Conservation (phyloP, 768 basidiomycete species). For the Hirschioporus abietinus region DNA sequence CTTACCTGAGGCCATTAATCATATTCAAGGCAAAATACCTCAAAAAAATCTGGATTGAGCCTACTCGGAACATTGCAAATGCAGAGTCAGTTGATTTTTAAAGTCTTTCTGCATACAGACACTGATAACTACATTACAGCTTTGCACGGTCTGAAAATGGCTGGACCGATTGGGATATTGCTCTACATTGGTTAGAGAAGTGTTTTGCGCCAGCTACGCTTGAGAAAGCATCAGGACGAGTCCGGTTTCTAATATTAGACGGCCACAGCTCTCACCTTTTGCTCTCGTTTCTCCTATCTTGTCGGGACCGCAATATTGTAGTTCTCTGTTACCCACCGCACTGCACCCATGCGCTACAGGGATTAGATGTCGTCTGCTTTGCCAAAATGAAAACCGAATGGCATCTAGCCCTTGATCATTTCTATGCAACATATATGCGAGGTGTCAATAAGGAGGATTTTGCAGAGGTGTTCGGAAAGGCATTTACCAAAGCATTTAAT, state of each 20-base stretch:
- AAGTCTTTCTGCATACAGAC: no score
- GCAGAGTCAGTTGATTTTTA: no score
- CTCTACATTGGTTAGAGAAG: constrained; percentile 22
- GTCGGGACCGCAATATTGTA: constrained; percentile 29
- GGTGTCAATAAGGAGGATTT: constrained; percentile 27
- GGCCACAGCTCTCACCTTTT: constrained; percentile 38
- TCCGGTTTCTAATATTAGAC: constrained; percentile 32
- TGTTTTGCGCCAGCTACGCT: constrained; percentile 29
- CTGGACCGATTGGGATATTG: constrained; percentile 26
- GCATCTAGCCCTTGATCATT: constrained; percentile 13
- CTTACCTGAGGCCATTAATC: constrained; percentile 25
- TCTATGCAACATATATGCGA: constrained; percentile 9
- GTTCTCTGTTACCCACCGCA: constrained; percentile 35
- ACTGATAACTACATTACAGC: no score
- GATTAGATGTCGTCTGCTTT: constrained; percentile 42
- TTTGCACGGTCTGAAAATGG: constrained; percentile 22
- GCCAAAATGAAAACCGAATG: constrained; percentile 30
- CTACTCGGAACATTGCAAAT: no score
- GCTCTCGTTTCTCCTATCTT: constrained; percentile 28
- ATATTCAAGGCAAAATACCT: constrained; percentile 36
- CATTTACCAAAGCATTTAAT: constrained; percentile 25
- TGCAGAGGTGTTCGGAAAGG: constrained; percentile 20
- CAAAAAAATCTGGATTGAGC: constrained; percentile 23
- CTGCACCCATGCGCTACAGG: constrained; percentile 36
- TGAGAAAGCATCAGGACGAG: constrained; percentile 28